Conservation (phyloP, 257 asterid genomes). For the Striga asiatica region DNA sequence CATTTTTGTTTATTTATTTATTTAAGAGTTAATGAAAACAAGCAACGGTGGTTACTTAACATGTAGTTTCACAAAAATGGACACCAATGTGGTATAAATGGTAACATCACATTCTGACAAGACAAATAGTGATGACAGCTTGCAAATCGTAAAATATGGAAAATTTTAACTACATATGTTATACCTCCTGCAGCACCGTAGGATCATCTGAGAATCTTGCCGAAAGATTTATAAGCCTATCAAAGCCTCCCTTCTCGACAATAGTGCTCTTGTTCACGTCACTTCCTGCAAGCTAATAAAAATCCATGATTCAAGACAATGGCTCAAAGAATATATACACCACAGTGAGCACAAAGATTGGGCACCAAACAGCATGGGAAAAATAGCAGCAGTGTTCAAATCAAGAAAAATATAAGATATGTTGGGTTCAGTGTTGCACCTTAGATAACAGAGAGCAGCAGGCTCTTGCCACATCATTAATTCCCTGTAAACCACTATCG, state of each 20-base stretch:
- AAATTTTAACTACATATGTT: neutral
- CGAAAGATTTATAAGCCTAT: constrained; percentile 62
- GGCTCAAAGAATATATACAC: neutral
- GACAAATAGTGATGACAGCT: neutral
- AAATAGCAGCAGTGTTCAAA: constrained; percentile 5
- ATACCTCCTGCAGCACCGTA: constrained; percentile 79
- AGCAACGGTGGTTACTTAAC: too few species aligned
- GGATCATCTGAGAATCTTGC: constrained; percentile 66
- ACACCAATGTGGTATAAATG: too few species aligned
- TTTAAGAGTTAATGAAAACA: too few species aligned
- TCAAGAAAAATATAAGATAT: constrained; percentile 1
- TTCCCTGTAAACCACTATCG: constrained; percentile 60
- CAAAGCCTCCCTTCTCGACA: constrained; percentile 71
- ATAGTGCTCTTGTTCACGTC: constrained; percentile 68
- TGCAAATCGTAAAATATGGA: neutral
- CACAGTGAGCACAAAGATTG: neutral
- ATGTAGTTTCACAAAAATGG: too few species aligned
- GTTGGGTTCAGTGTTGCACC: constrained; percentile 37
- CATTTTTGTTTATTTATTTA: too few species aligned
- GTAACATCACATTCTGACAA: too few species aligned
- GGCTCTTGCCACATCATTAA: constrained; percentile 47
- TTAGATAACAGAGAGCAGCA: constrained; percentile 73
- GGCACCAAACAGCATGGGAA: neutral
- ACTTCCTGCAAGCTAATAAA: constrained; percentile 89
- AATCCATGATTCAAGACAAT: constrained; percentile 10